Conservation (phyloP, 495 filamentous ascomycete genomes). For the Aspergillus sclerotioniger region DNA sequence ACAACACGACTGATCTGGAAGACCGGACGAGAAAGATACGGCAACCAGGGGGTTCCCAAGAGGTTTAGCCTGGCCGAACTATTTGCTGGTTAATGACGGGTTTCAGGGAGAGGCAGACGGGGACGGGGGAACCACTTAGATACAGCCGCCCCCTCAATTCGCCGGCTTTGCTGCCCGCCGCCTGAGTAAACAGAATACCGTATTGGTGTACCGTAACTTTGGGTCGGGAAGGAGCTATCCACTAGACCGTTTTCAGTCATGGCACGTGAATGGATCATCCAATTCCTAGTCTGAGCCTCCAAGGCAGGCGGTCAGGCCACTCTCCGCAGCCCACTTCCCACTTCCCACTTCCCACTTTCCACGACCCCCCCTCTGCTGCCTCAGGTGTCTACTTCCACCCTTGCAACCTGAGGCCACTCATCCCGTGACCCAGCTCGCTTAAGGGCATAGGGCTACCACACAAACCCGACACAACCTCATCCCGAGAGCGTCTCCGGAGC, state of each 20-base stretch:
- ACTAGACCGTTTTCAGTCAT: conserved; percentile 5
- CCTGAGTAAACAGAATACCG: conserved; percentile 25
- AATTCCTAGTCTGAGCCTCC: background rate
- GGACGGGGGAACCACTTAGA: background rate
- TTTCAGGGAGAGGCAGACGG: background rate
- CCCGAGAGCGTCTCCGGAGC: conserved; percentile 39
- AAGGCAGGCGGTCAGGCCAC: conserved; percentile 7
- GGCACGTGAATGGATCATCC: conserved; percentile 16
- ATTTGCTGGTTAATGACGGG: conserved; percentile 19
- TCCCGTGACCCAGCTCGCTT: conserved; percentile 41
- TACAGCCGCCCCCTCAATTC: background rate
- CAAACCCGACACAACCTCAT: conserved; percentile 41
- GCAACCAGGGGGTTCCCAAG: conserved; percentile 8
- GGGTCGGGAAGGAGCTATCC: conserved; percentile 10
- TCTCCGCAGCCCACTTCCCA: background rate
- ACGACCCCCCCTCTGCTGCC: conserved; percentile 1
- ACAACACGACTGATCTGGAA: background rate
- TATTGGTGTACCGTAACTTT: conserved; percentile 20
- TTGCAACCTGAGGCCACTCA: conserved; percentile 16
- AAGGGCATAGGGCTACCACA: conserved; percentile 47
- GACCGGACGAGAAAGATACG: background rate
- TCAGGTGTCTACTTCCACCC: conserved; percentile 6
- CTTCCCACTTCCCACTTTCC: background rate
- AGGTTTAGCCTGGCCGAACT: conserved; percentile 19
- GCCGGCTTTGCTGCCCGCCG: no score